Conservation (phyloP, 2,329 filamentous ascomycete genomes). For the Beauveria bassiana region DNA sequence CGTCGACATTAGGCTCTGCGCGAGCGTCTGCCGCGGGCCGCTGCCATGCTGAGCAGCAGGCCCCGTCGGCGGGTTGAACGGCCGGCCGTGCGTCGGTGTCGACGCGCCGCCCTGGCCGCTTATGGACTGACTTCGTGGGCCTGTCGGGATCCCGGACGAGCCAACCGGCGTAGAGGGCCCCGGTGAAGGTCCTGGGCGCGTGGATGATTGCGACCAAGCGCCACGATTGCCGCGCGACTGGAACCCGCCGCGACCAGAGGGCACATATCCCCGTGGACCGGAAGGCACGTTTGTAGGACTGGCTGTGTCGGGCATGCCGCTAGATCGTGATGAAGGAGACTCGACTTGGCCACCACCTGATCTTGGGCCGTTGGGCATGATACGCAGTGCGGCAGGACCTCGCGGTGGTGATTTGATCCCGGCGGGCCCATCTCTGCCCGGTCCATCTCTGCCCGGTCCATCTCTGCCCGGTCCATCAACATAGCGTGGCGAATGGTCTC, state of each 20-base stretch:
- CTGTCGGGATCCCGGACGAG: conserved; percentile 39
- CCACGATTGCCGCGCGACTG: conserved; percentile 38
- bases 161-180: conserved; percentile 33
- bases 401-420: conserved; percentile 42
- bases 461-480: conserved; percentile 21
- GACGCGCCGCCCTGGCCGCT: conserved; percentile 19
- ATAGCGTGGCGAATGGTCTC: conserved; percentile 30
- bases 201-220: conserved; percentile 31
- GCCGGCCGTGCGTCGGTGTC: conserved; percentile 33
- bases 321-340: conserved; percentile 22
- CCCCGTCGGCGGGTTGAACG: conserved; percentile 52
- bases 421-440: conserved; percentile 23
- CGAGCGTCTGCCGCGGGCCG: conserved; percentile 36
- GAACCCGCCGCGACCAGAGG: conserved; percentile 37
- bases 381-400: conserved; percentile 45
- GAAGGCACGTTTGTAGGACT: conserved; percentile 44
- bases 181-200: conserved; percentile 27
- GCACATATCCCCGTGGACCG: conserved; percentile 47
- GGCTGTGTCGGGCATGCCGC: conserved; percentile 28
- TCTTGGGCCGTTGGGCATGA: conserved; percentile 38
- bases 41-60: conserved; percentile 34
- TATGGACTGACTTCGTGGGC: conserved; percentile 32
- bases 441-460: conserved; percentile 21
- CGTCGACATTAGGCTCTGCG: conserved; percentile 43
- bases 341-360: conserved; percentile 13